Percentiles rank a stretch among this genome's conserved stretches.
Conservation (phyloP, 139 green algal species). For the Marvania coccoides region DNA sequence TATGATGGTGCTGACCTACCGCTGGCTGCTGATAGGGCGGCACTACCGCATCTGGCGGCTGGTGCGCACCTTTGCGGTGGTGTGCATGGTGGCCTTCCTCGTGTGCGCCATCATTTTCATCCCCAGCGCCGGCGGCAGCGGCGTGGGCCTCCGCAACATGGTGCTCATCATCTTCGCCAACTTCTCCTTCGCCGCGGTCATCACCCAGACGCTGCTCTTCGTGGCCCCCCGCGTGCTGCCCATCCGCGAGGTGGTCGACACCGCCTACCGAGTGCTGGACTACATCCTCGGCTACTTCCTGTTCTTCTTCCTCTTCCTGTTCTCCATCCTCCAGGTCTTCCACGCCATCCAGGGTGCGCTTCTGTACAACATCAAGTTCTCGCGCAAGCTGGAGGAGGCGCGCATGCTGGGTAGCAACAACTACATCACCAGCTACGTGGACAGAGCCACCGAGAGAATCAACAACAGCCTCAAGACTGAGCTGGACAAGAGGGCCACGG, state of each 20-base stretch:
- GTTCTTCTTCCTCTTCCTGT: constrained; percentile 41
- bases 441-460: constrained; percentile 21
- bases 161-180: constrained; percentile 40
- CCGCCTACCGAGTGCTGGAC: constrained; percentile 31
- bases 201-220: constrained; percentile 25
- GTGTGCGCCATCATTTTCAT: constrained; percentile 31
- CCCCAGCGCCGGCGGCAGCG: neutral
- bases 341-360: constrained; percentile 38
- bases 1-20: constrained; percentile 1
- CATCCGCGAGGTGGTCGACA: constrained; percentile 27
- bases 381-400: constrained; percentile 20
- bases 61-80: constrained; percentile 11
- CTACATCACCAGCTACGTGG: constrained; percentile 26
- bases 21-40: constrained; percentile 16
- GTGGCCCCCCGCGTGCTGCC: neutral
- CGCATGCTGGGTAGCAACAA: neutral
- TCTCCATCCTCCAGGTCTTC: constrained; percentile 47
- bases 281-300: constrained; percentile 37
- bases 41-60: constrained; percentile 30
- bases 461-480: constrained; percentile 14
- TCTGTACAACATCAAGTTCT: constrained; percentile 52
- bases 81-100: constrained; percentile 11
- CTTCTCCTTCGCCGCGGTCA: neutral
- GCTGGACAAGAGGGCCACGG: too few species aligned
- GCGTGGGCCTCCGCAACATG: constrained; percentile 27